Percentiles rank a stretch among this genome's conserved stretches.
Conservation (phyloP, 306 rosid genomes). For the Cucumis melo region DNA sequence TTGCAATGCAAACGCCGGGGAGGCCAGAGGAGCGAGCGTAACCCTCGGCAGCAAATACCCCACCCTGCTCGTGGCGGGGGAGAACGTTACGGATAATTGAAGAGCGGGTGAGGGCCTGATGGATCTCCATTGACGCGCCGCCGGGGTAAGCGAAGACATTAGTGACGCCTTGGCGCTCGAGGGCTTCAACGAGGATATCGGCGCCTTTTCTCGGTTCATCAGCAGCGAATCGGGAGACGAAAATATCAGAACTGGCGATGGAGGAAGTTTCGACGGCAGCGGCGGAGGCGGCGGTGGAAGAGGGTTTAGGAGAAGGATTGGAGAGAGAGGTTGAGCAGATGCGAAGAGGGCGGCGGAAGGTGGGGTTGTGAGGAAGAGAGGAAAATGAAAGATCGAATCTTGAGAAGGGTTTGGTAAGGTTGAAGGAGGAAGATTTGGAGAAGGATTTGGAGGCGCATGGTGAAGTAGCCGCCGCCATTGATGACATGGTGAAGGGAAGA, state of each 20-base stretch:
- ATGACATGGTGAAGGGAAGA: background rate
- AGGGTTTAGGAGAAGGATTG: constrained; percentile 15
- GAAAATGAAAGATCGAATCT: constrained; percentile 19
- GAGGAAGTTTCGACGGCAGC: background rate
- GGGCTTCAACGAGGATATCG: constrained; percentile 81
- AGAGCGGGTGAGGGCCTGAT: constrained; percentile 89
- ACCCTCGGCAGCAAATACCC: constrained; percentile 80
- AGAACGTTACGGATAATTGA: constrained; percentile 46
- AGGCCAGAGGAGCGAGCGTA: constrained; percentile 69
- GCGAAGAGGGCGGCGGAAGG: constrained; percentile 6
- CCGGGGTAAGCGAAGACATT: constrained; percentile 86
- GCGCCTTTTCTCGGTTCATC: constrained; percentile 63
- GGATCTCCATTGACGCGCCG: constrained; percentile 93
- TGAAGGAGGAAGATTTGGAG: constrained; percentile 11
- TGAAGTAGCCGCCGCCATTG: constrained; percentile 44
- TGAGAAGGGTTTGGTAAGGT: constrained; percentile 5
- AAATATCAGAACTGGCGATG: background rate
- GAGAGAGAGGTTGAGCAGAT: constrained; percentile 24
- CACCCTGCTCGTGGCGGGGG: constrained; percentile 91
- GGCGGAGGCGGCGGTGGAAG: constrained; percentile 7
- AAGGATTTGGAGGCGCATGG: constrained; percentile 15
- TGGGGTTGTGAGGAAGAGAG: constrained; percentile 2
- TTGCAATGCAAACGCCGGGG: constrained; percentile 81
- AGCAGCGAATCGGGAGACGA: constrained; percentile 31
- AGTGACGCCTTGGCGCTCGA: constrained; percentile 66